Evolutionary conservation across 2,329 filamentous ascomycete species (phyloP), one percentile per base, ranked within the genome.

Genomic region (Tolypocladium inflatum): DNA sequence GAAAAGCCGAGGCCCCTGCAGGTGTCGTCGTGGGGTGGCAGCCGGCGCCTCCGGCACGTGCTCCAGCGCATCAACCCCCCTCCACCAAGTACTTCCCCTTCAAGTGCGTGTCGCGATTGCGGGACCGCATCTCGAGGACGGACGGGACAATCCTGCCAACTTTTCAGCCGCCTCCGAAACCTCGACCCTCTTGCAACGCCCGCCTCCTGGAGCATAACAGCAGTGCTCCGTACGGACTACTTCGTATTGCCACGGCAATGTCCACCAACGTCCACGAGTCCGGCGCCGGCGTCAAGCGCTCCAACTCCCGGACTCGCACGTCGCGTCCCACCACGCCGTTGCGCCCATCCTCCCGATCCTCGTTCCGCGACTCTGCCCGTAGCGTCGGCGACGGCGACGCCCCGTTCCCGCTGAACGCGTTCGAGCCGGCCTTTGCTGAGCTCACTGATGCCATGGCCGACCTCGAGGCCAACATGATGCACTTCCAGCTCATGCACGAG

Each of bases 401-500:
- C 4, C 74, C 81, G 4, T 85, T 87, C 59, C 91, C 91, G 0
- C 84, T 97, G 60, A 90, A 93, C 64, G 76, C 82, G 2, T 86
- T 97, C 59, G 92, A 97, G 70, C 90, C 91, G 0, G 88, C 89
- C 17, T 97, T 99, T 72, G 91, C 91, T 17, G 94, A 99, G 75
- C 81, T 99, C 2, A 89, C 90, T 11, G 94, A 99, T 72, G 88
- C 89, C 59, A 92, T 97, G 84, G 91, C 91, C 30, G 94, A 97
- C 67, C 82, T 99, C 11, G 94, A 99, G 77, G 90, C 91, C 60
- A 97, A 99, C 72, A 91, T 97, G 78, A 91, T 96, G 87, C 91
- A 97, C 71, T 86, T 99, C 64, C 93, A 97, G 73, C 78, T 97
- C 62, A 95, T 99, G 87, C 91, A 99, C 69, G 93, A 97, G 77